phyloP scores from a whole-genome alignment of 2,329 filamentous ascomycete genomes.

The Aspergillus novoparasiticus region DNA sequence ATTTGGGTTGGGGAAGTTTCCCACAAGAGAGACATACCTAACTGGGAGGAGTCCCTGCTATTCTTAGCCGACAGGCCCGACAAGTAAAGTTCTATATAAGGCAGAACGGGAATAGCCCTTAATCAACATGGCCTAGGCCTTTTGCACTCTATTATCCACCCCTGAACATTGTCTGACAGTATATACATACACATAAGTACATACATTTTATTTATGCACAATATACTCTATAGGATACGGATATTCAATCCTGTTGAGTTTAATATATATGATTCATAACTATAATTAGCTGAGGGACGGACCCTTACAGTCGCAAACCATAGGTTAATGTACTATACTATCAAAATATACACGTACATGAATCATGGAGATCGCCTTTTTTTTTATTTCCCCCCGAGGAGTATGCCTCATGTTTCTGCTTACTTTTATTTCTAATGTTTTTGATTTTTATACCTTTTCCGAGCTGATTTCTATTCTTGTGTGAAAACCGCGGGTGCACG shows the following conservation, averaged over 20 bases:
- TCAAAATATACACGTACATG: neutral
- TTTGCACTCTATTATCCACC: neutral
- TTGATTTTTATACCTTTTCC: neutral
- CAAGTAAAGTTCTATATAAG: neutral
- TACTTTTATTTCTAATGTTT: neutral
- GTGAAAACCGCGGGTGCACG: constrained; percentile 10
- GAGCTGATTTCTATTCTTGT: neutral
- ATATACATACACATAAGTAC: neutral
- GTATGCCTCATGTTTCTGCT: neutral
- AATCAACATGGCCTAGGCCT: neutral
- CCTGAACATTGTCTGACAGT: neutral
- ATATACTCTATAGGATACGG: neutral
- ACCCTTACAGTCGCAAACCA: neutral
- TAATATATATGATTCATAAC: neutral
- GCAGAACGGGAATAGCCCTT: neutral
- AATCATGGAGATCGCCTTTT: neutral
- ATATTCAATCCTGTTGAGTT: neutral
- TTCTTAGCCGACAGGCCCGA: constrained; percentile 4
- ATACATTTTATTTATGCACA: neutral
- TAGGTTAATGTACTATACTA: neutral
- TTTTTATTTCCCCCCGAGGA: neutral
- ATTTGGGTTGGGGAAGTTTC: constrained; percentile 6
- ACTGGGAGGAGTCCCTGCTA: neutral
- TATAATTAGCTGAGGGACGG: neutral
- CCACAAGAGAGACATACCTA: neutral